Conservation (phyloP, 495 filamentous ascomycete genomes). For the Aspergillus heteromorphus region DNA sequence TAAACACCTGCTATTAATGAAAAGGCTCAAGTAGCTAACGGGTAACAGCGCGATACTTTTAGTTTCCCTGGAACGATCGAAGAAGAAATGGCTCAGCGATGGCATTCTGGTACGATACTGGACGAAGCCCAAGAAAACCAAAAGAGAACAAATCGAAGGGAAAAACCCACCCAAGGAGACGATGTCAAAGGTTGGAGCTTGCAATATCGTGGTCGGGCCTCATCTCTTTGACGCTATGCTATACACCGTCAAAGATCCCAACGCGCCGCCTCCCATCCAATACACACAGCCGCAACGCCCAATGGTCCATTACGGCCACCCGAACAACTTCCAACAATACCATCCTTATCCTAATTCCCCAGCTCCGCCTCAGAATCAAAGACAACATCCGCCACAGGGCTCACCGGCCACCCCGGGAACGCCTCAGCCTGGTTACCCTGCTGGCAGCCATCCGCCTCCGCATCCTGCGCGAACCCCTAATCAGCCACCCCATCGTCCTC, state of each 20-base stretch:
- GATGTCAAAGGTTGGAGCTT: slow-evolving; percentile 77
- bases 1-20: background rate
- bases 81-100: slow-evolving; percentile 81
- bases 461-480: slow-evolving; percentile 23
- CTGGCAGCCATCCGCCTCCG: slow-evolving; percentile 21
- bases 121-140: slow-evolving; percentile 81
- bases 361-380: slow-evolving; percentile 30
- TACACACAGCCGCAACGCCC: slow-evolving; percentile 49
- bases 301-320: slow-evolving; percentile 67
- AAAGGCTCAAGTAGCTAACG: background rate
- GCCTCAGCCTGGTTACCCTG: slow-evolving; percentile 17
- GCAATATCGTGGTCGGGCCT: slow-evolving; percentile 80
- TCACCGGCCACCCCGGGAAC: slow-evolving; percentile 11
- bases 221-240: slow-evolving; percentile 86
- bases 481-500: slow-evolving; percentile 24
- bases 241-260: slow-evolving; percentile 74
- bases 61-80: slow-evolving; percentile 77
- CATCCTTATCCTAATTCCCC: slow-evolving; percentile 42
- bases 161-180: slow-evolving; percentile 81
- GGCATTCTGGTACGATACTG: slow-evolving; percentile 91
- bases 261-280: slow-evolving; percentile 43
- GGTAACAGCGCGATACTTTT: slow-evolving; percentile 70
- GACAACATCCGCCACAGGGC: slow-evolving; percentile 18
- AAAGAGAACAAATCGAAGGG: slow-evolving; percentile 61
- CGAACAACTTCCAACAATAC: slow-evolving; percentile 47